A percentile compares a stretch with the other conserved stretches of the same genome.
Conservation (phyloP, 371 early-diverging fungal genomes). For the Mucor irregularis region DNA sequence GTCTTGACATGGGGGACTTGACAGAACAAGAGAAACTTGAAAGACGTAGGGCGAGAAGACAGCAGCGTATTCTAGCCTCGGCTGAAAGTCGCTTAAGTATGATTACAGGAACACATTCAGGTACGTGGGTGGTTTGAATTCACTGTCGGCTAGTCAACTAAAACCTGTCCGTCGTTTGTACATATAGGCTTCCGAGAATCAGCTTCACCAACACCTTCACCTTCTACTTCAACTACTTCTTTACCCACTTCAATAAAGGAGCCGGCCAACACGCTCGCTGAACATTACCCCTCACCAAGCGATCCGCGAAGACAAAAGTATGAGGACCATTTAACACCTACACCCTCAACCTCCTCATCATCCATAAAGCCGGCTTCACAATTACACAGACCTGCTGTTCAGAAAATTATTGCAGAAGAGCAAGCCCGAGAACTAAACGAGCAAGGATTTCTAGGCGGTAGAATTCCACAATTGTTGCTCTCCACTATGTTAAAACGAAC, state of each 20-base stretch:
- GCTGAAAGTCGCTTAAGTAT: slow-evolving; percentile 57
- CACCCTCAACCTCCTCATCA: slow-evolving; percentile 18
- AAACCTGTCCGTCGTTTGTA: background rate
- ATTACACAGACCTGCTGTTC: slow-evolving; percentile 15
- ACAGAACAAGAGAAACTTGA: slow-evolving; percentile 57
- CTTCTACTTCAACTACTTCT: slow-evolving; percentile 22
- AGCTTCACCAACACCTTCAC: slow-evolving; percentile 29
- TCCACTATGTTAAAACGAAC: slow-evolving; percentile 14
- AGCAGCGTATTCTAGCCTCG: slow-evolving; percentile 59
- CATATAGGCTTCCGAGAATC: slow-evolving; percentile 30
- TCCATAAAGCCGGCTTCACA: slow-evolving; percentile 16
- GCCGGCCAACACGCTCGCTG: slow-evolving; percentile 21
- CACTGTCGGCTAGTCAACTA: background rate
- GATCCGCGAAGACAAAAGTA: slow-evolving; percentile 23
- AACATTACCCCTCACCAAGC: slow-evolving; percentile 19
- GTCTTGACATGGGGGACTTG: slow-evolving; percentile 30
- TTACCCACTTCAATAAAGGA: background rate
- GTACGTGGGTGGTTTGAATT: slow-evolving; percentile 20
- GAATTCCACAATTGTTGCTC: slow-evolving; percentile 7
- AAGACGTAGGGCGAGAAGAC: slow-evolving; percentile 58
- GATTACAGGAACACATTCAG: slow-evolving; percentile 56
- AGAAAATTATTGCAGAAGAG: slow-evolving; percentile 21
- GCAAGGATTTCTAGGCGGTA: slow-evolving; percentile 10
- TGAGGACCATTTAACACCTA: slow-evolving; percentile 6
- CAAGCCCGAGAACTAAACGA: slow-evolving; percentile 10